Conservation (phyloP, 140 eudicot species). For the Oenanthe javanica region DNA sequence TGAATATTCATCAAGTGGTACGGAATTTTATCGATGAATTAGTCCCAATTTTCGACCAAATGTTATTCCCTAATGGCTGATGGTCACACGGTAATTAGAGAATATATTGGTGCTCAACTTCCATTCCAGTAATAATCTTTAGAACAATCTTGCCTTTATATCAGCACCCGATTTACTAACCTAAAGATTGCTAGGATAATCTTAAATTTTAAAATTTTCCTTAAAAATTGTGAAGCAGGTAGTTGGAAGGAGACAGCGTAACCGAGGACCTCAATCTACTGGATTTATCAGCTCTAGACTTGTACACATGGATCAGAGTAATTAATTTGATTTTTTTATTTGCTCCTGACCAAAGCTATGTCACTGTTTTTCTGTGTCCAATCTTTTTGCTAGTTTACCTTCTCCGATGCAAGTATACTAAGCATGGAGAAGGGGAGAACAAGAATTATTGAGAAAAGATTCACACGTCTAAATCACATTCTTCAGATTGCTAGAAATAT, state of each 20-base stretch:
- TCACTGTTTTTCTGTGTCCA: background rate
- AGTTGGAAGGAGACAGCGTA: constrained; percentile 19
- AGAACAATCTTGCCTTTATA: no score
- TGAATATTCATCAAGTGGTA: background rate
- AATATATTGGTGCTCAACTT: constrained; percentile 2
- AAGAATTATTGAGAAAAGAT: background rate
- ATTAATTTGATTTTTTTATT: constrained; percentile 11
- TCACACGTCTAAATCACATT: background rate
- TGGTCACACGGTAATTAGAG: background rate
- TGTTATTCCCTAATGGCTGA: background rate
- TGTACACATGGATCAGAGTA: constrained; percentile 53
- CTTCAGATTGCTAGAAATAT: background rate
- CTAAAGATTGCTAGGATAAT: background rate
- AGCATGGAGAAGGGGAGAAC: background rate
- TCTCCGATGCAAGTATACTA: background rate
- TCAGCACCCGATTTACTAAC: background rate
- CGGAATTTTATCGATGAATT: background rate
- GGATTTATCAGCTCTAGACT: constrained; percentile 23
- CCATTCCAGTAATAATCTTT: background rate
- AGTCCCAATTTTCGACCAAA: background rate
- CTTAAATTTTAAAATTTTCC: constrained; percentile 13
- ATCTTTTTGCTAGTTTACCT: background rate
- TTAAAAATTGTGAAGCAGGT: constrained; percentile 25
- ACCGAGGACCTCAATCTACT: constrained; percentile 13
- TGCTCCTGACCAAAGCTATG: constrained; percentile 1